Conservation (phyloP, 306 rosid genomes). For the Quercus ilex region DNA sequence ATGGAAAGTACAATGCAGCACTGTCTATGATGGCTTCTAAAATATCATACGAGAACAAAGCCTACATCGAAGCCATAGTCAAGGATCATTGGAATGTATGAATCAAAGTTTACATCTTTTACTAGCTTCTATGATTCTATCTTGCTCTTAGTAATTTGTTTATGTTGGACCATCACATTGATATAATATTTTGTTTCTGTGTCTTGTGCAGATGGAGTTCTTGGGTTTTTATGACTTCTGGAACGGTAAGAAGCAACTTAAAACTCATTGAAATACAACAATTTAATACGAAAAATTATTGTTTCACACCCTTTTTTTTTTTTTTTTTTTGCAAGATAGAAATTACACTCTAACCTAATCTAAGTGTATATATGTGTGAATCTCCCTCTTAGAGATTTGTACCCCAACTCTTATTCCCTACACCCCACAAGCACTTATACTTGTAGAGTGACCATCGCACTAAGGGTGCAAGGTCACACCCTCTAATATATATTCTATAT, state of each 20-base stretch:
- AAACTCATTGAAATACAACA: not conserved
- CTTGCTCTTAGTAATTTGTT: not conserved
- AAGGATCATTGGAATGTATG: slow-evolving; percentile 53
- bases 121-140: not conserved
- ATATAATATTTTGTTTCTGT: not conserved
- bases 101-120: not conserved
- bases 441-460: too few relatives aligned
- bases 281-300: not conserved
- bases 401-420: rapidly evolving
- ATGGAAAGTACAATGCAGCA: slow-evolving; percentile 33
- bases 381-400: too few relatives aligned
- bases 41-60: slow-evolving; percentile 53
- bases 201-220: slow-evolving; percentile 53
- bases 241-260: slow-evolving; percentile 53
- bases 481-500: too few relatives aligned
- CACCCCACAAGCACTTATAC: too few relatives aligned
- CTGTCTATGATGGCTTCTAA: slow-evolving; percentile 69
- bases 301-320: too few relatives aligned
- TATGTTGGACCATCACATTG: not conserved
- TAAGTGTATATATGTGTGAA: too few relatives aligned
- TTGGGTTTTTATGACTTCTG: slow-evolving; percentile 60
- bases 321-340: too few relatives aligned
- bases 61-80: slow-evolving; percentile 36
- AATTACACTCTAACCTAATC: too few relatives aligned
- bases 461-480: too few relatives aligned